These are phyloP conservation scores for Crucibulum cyathiforme DNA, from an alignment of 1,284 basidiomycete genomes.

Conservation along the genomic window DNA sequence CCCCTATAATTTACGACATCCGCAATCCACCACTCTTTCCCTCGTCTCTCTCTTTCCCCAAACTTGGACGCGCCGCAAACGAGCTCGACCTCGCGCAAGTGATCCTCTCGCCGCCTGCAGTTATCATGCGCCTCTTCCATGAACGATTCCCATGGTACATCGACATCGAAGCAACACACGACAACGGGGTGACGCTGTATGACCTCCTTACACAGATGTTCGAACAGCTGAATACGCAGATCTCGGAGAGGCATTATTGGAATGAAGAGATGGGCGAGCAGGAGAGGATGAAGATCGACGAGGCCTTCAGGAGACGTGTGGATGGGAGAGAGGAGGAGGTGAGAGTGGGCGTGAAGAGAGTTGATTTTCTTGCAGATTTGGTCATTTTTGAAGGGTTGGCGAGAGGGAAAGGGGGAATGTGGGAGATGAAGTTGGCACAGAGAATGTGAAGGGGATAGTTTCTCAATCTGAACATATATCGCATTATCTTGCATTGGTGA, in stretches of 20 bases:
- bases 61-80: conserved; percentile 37
- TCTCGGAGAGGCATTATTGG: conserved; percentile 38
- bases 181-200: conserved; percentile 58
- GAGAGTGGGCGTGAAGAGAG: conserved; percentile 30
- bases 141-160: conserved; percentile 64
- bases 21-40: conserved; percentile 12
- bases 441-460: too few species aligned
- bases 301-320: conserved; percentile 32
- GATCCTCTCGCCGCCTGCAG: conserved; percentile 50
- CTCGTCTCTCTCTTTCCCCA: conserved; percentile 38
- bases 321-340: conserved; percentile 9
- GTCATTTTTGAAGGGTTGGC: conserved; percentile 35
- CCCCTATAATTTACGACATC: conserved; percentile 26
- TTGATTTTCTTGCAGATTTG: conserved; percentile 38
- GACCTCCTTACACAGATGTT: conserved; percentile 53
- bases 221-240: conserved; percentile 27
- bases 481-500: too few species aligned
- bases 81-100: conserved; percentile 49
- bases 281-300: conserved; percentile 32
- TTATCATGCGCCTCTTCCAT: conserved; percentile 56
- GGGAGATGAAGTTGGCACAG: conserved; percentile 46
- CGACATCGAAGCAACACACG: conserved; percentile 50
- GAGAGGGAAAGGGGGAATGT: conserved; percentile 36
- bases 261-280: conserved; percentile 35
- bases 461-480: too few species aligned